Conservation (phyloP, 495 filamentous ascomycete species). For the Evansstolkia leycettana region DNA sequence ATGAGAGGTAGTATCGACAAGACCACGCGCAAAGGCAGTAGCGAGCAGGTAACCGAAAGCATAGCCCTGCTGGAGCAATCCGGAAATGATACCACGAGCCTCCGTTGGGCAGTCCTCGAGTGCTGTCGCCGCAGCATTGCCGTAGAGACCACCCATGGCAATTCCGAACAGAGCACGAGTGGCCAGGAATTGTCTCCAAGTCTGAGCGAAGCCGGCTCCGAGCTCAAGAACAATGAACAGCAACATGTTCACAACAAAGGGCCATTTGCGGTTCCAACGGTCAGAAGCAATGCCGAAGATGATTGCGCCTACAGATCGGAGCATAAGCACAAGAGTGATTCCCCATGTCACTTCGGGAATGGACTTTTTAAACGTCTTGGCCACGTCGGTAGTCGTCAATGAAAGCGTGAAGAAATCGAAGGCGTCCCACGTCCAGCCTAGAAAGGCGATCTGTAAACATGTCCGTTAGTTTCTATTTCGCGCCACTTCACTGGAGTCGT, state of each 20-base stretch:
- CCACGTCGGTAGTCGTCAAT: conserved; percentile 56
- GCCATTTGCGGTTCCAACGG: conserved; percentile 81
- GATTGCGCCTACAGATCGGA: conserved; percentile 59
- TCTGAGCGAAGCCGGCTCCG: conserved; percentile 66
- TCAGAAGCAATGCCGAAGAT: conserved; percentile 71
- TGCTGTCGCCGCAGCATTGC: conserved; percentile 77
- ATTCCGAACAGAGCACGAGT: conserved; percentile 78
- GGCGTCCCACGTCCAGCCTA: conserved; percentile 74
- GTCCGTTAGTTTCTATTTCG: background rate
- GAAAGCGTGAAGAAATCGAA: conserved; percentile 91
- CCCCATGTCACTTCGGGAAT: conserved; percentile 82
- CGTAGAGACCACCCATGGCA: conserved; percentile 82
- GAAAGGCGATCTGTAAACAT: conserved; percentile 42
- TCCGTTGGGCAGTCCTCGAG: conserved; percentile 70
- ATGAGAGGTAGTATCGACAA: conserved; percentile 60
- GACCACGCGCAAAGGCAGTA: conserved; percentile 59
- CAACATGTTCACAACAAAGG: conserved; percentile 71
- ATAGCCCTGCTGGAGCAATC: conserved; percentile 80
- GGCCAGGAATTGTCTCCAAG: conserved; percentile 66
- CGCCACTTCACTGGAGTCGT: background rate
- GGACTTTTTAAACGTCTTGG: conserved; percentile 49
- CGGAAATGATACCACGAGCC: conserved; percentile 64
- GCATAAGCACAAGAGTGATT: conserved; percentile 77
- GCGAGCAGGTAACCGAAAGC: conserved; percentile 80
- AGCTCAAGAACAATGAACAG: conserved; percentile 74